A percentile compares a stretch with the other conserved stretches of the same genome.
These are phyloP conservation scores for Daldinia sp. DNA, from an alignment of 2,329 filamentous ascomycete species.

Conservation along the genomic window DNA sequence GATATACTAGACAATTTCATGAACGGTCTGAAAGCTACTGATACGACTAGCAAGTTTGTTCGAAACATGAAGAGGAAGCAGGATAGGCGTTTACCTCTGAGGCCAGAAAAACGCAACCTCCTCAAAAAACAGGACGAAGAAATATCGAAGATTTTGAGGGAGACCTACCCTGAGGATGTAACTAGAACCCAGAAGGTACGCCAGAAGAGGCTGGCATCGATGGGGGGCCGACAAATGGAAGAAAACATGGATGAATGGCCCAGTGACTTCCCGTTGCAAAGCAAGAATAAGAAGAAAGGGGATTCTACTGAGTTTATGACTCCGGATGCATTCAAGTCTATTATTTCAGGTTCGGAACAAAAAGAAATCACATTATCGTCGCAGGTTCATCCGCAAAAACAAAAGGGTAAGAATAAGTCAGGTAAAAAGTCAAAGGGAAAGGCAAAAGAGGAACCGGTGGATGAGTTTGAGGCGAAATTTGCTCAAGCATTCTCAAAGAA, in stretches of 20 bases:
- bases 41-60: slow-evolving; percentile 20
- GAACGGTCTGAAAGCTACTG: slow-evolving; percentile 5
- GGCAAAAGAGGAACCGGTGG: background rate
- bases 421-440: background rate
- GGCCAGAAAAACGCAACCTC: slow-evolving; percentile 2
- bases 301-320: background rate
- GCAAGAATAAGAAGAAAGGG: background rate
- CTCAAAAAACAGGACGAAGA: background rate
- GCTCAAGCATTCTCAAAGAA: background rate
- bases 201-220: slow-evolving; percentile 3
- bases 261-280: background rate
- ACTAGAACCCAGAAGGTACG: slow-evolving; percentile 13
- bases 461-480: slow-evolving; percentile 36
- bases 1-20: slow-evolving; percentile 35
- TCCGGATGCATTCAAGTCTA: slow-evolving; percentile 9
- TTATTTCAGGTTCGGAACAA: slow-evolving; percentile 7
- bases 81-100: slow-evolving; percentile 1
- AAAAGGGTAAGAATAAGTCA: slow-evolving; percentile 2
- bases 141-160: slow-evolving; percentile 3
- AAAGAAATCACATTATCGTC: too few species aligned
- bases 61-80: slow-evolving; percentile 27
- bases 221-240: background rate
- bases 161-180: slow-evolving; percentile 19
- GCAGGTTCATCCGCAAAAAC: too few species aligned
- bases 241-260: slow-evolving; percentile 5